Conservation (phyloP, 2,329 filamentous ascomycete species). For the Trichoderma afroharzianum region DNA sequence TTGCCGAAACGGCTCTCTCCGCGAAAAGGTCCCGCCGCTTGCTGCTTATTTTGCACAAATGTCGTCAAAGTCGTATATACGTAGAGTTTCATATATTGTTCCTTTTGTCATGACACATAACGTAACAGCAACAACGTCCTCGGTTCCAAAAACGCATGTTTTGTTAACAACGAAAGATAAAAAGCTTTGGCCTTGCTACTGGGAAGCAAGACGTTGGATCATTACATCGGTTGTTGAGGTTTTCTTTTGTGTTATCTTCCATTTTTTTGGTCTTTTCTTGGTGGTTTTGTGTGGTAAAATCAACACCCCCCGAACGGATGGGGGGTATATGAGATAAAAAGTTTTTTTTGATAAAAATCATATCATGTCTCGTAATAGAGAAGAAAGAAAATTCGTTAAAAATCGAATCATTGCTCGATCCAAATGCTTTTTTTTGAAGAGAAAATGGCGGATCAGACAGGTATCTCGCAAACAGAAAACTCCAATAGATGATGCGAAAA, state of each 20-base stretch:
- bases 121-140: conserved; percentile 7
- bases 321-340: conserved; percentile 4
- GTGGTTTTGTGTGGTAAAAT: neutral
- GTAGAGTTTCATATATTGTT: conserved; percentile 16
- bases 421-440: conserved; percentile 5
- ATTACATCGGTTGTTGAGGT: conserved; percentile 12
- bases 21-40: neutral
- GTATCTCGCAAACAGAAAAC: neutral
- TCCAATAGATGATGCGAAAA: neutral
- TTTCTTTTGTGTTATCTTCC: neutral
- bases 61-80: conserved; percentile 17
- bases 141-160: conserved; percentile 1
- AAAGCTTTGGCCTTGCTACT: conserved; percentile 7
- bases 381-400: conserved; percentile 16
- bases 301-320: neutral
- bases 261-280: neutral
- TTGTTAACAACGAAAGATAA: conserved; percentile 14
- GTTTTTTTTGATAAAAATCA: conserved; percentile 4
- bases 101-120: conserved; percentile 16
- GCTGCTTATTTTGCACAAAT: conserved; percentile 6
- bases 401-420: neutral
- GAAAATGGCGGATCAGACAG: conserved; percentile 2
- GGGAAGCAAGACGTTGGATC: conserved; percentile 13
- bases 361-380: conserved; percentile 12
- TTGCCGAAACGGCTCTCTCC: neutral